Percentiles rank a stretch among this genome's conserved stretches.
Conservation (phyloP, 1,284 basidiomycete species). For the Malassezia nana region DNA sequence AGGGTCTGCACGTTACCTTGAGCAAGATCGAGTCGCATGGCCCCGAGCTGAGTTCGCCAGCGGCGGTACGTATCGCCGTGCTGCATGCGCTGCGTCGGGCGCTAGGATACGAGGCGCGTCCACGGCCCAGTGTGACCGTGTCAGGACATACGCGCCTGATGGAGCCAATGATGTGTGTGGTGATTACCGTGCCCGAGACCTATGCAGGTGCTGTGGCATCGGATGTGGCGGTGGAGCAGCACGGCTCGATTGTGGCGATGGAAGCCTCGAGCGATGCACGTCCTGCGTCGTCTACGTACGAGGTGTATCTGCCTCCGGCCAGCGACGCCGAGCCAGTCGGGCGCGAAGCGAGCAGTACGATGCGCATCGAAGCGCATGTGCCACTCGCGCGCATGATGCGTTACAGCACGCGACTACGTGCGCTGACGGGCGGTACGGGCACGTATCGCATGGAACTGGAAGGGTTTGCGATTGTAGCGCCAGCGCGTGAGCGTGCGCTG, state of each 20-base stretch:
- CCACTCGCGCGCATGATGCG: conserved; percentile 70
- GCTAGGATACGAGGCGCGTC: conserved; percentile 18
- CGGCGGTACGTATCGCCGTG: conserved; percentile 27
- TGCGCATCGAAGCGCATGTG: conserved; percentile 53
- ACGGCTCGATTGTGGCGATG: conserved; percentile 33
- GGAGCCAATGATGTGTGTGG: conserved; percentile 44
- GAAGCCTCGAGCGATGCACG: conserved; percentile 49
- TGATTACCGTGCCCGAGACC: conserved; percentile 23
- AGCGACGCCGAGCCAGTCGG: conserved; percentile 31
- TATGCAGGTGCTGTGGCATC: conserved; percentile 37
- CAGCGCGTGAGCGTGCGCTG: conserved; percentile 30
- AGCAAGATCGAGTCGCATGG: conserved; percentile 25
- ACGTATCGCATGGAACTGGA: conserved; percentile 66
- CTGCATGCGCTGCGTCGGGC: conserved; percentile 24
- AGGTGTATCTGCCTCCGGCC: conserved; percentile 63
- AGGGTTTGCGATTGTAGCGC: conserved; percentile 57
- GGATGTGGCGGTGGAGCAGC: conserved; percentile 39
- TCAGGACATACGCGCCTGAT: conserved; percentile 20
- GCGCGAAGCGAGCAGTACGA: conserved; percentile 22
- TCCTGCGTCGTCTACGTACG: conserved; percentile 55
- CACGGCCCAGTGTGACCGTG: conserved; percentile 12
- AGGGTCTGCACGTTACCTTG: conserved; percentile 24
- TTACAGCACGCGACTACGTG: conserved; percentile 66
- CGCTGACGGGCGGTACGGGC: conserved; percentile 70
- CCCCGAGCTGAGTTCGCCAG: conserved; percentile 23